Evolutionary conservation across 257 asterid genomes (phyloP).

Genomic region (Nicotiana tomentosiformis): DNA sequence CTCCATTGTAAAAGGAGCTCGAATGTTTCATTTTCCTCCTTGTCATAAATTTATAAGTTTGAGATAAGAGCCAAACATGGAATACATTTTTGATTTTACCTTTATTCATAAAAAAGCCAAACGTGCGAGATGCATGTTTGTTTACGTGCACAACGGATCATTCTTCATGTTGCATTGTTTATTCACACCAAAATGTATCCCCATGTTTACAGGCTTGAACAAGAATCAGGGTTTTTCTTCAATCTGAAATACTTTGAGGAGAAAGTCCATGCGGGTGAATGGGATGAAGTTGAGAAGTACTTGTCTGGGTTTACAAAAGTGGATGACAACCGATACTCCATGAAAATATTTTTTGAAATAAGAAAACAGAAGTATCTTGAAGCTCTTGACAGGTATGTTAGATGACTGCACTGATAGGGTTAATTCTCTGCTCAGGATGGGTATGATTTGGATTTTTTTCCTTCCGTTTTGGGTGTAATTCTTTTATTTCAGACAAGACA

Average conservation of each 20-base stretch:
- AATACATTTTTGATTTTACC: too few species aligned
- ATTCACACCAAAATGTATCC: not conserved
- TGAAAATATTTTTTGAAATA: slow-evolving; percentile 94
- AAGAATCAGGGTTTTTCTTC: slow-evolving; percentile 90
- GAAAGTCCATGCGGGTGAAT: slow-evolving; percentile 93
- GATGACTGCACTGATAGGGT: too few species aligned
- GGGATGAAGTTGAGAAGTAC: slow-evolving; percentile 98
- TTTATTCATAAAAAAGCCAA: too few species aligned
- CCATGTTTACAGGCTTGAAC: slow-evolving; percentile 71
- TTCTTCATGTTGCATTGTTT: too few species aligned
- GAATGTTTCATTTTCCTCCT: too few species aligned
- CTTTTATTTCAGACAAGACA: slow-evolving; percentile 61
- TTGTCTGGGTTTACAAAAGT: slow-evolving; percentile 93
- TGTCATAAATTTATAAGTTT: too few species aligned
- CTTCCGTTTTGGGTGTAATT: not conserved
- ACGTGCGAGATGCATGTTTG: too few species aligned
- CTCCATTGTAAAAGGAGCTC: too few species aligned
- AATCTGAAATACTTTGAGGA: slow-evolving; percentile 97
- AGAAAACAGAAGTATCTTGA: slow-evolving; percentile 98
- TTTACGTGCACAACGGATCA: too few species aligned
- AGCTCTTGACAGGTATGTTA: slow-evolving; percentile 78
- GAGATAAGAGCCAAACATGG: too few species aligned
- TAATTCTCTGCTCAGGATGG: not conserved
- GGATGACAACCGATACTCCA: slow-evolving; percentile 91
- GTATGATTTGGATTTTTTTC: not conserved